Conservation (phyloP, 768 basidiomycete genomes). For the Trametes maxima region DNA sequence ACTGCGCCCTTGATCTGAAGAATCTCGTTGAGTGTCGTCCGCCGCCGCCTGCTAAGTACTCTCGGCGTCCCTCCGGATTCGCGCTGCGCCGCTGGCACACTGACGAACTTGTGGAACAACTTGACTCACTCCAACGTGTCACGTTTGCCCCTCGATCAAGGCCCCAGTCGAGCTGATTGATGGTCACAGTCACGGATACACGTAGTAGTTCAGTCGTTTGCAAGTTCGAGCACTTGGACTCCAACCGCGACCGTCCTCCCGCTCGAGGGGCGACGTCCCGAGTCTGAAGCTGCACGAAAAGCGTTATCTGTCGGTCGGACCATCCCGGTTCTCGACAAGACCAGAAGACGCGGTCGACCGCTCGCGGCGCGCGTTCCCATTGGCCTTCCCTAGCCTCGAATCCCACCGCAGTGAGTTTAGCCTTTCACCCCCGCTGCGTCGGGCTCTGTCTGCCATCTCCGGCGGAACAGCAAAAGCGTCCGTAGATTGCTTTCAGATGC, state of each 20-base stretch:
- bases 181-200: slow-evolving; percentile 19
- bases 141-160: slow-evolving; percentile 12
- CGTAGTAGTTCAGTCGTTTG: slow-evolving; percentile 3
- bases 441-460: slow-evolving; percentile 17
- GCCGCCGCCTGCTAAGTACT: not conserved
- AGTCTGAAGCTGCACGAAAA: not conserved
- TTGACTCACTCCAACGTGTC: slow-evolving; percentile 11
- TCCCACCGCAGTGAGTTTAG: slow-evolving; percentile 26
- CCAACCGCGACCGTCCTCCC: not conserved
- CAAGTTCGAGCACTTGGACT: not conserved
- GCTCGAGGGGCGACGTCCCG: not conserved
- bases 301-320: slow-evolving; percentile 18
- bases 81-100: no score
- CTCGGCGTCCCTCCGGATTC: no score
- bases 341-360: slow-evolving; percentile 5
- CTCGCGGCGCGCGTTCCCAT: slow-evolving; percentile 5
- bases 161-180: not conserved
- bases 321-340: slow-evolving; percentile 19
- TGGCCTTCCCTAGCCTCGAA: slow-evolving; percentile 8
- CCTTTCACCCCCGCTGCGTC: slow-evolving; percentile 23
- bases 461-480: slow-evolving; percentile 11
- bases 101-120: not conserved
- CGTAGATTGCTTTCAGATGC: slow-evolving; percentile 8
- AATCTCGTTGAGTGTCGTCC: not conserved
- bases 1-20: not conserved